A percentile compares a stretch with the other conserved stretches of the same genome.
phyloP scores from a whole-genome alignment of 768 basidiomycete species.

The Trametes sanguinea region DNA sequence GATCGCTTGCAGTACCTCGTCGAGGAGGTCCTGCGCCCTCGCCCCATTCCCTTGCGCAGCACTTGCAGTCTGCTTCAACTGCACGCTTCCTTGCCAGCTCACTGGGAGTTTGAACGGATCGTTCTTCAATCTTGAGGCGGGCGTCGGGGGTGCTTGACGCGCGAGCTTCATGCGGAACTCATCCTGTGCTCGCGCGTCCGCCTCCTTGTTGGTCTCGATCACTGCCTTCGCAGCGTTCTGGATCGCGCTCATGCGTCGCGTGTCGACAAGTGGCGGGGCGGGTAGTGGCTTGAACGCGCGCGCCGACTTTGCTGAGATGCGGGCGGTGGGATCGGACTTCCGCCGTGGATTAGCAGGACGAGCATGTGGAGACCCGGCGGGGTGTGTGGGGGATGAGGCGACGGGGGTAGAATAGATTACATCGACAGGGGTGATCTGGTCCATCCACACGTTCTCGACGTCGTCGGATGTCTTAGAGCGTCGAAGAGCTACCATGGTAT shows the following conservation, averaged over 20 bases:
- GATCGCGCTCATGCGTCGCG: not conserved
- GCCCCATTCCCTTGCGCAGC: not conserved
- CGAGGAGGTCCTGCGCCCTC: not conserved
- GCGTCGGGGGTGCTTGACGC: constrained; percentile 1
- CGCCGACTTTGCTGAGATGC: not conserved
- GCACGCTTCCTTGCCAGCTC: not conserved
- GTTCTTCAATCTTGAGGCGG: not conserved
- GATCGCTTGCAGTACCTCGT: constrained; percentile 6
- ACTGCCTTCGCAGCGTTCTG: not conserved
- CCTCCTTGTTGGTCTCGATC: not conserved
- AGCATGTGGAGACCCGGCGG: not conserved
- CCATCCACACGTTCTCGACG: not conserved
- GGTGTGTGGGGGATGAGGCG: not conserved
- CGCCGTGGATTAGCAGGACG: not conserved
- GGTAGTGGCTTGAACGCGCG: not conserved
- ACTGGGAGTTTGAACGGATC: constrained; percentile 2
- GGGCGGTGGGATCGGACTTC: not conserved
- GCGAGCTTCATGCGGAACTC: constrained; percentile 4
- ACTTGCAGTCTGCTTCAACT: not conserved
- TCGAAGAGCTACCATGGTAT: not conserved
- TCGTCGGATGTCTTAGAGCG: not conserved
- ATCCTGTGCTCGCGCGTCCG: not conserved
- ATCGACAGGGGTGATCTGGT: not conserved
- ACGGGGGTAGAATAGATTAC: not conserved
- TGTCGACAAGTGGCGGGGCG: not conserved